Base-by-base conservation (phyloP, 2,329 filamentous ascomycete species). In the Magnaporthiopsis incrustans region DNA sequence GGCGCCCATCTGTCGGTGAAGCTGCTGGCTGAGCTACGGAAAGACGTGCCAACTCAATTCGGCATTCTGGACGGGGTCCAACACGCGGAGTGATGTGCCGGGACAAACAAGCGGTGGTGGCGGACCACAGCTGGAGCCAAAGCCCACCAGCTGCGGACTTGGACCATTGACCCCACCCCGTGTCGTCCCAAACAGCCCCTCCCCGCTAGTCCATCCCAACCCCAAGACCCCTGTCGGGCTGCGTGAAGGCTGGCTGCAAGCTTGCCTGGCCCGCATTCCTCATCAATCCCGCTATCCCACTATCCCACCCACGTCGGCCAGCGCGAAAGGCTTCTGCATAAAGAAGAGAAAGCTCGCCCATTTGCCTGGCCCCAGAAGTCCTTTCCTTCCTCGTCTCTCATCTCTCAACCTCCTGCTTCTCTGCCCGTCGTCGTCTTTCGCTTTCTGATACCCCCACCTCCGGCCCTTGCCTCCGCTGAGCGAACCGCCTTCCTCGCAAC, bases 241-340 rank as follows among this genome's bases (percentile, higher is more conserved):
- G 60, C 60, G 27, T 61, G 30, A 44, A 38, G 53, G 60, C 38
- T 53, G 53, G 60, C 38, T 53, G 26, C 60, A 61, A 61, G 60
- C 60, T 61, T 57, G 60, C 44, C 38, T 53, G 38, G 60, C 27
- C 38, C 33, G 60, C 35, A 22, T 44, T 50, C n/a, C 38, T 27
- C 60, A 33, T 53, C 35, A 27, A 27, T 53, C 32, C 60, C 22
- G 44, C 60, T 53, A 38, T 61, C 60, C 60, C 60, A 44, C 60
- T 53, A 38, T 61, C 60, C 60, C 60, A 44, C 60, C 57, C 60
- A 27, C 60, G 22, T 33, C 60, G 53, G n/a, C 44, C 44, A 53
- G 44, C 44, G 44, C 18, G 44, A 53, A 53, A 22, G 44, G 44
- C 44, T 53, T 53, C 44, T 22, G 10, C 44, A 53, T 53, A 53